Evolutionary conservation across 2,329 filamentous ascomycete genomes (phyloP), one percentile per base, ranked within the genome.

Genomic region (Xylariaceae sp.): DNA sequence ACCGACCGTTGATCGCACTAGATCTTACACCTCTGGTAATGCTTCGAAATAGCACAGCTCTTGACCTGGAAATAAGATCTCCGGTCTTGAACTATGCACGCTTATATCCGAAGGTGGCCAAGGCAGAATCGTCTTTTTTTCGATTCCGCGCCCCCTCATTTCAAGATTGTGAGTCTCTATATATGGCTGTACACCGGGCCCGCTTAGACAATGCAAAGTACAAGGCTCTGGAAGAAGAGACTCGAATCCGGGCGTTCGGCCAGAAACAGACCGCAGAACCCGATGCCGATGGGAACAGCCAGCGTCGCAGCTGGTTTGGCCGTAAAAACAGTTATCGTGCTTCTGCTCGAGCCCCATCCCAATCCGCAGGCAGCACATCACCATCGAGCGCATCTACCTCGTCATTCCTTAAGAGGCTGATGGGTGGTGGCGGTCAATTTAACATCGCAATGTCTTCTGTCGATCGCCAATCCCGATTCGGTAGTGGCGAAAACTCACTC

Each of bases 151-250:
- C 90, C 44, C 78, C 86, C 40, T 89, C 82, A 43, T 79, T 84
- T 2, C 80, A 84, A 41, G 93, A 97, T 56, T 95, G 92, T 65
- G 86, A 88, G 59, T 80, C 82, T 34, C 78, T 99, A 5, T 99
- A 97, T 71, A 82, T 82, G 64, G 82, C 93, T 41, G 92, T 97
- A 56, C 95, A 97, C 70, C 81, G 88, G 55, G 86, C 92, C 17
- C 88, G 94, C 44, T 88, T 96, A 67, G 90, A 96, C 72, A 97
- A 97, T 67, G 87, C 90, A 48, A 93, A 91, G 49, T 97, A 93
- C 72, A 91, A 81, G 51, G 76, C 82, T 44, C 75, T 87, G 16
- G 81, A 83, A 61, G 80, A 86, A 57, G 82, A 86, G 58, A 89
- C 76, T 67, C 86, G 69, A 60, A 91, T 76, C 81, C 90, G 77